A percentile compares a stretch with the other conserved stretches of the same genome.
phyloP scores from a whole-genome alignment of 1,284 basidiomycete genomes.

The Malassezia japonica region DNA sequence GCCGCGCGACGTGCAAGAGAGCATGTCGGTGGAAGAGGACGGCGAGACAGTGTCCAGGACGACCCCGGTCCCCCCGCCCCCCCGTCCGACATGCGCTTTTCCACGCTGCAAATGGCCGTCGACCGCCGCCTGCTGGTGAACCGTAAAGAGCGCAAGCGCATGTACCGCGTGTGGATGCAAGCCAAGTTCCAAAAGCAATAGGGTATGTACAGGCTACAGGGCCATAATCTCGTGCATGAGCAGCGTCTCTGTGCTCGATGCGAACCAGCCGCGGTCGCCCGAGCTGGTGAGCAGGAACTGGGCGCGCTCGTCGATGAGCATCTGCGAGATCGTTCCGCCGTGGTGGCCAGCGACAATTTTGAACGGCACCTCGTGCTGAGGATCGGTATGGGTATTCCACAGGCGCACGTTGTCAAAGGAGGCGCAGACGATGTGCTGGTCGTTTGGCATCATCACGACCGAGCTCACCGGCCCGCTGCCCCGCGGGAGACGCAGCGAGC shows the following conservation, averaged over 20 bases:
- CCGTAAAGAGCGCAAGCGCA: slow-evolving; percentile 41
- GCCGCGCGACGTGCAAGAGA: slow-evolving; percentile 17
- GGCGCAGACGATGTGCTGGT: slow-evolving; percentile 77
- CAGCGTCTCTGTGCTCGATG: slow-evolving; percentile 34
- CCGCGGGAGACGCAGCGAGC: slow-evolving; percentile 70
- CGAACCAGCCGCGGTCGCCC: slow-evolving; percentile 82
- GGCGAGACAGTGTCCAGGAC: too few relatives aligned
- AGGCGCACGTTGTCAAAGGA: slow-evolving; percentile 85
- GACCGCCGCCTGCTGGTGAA: slow-evolving; percentile 44
- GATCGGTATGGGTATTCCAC: slow-evolving; percentile 71
- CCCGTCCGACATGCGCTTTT: slow-evolving; percentile 20
- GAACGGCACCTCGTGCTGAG: slow-evolving; percentile 56
- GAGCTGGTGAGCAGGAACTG: slow-evolving; percentile 81
- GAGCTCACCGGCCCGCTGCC: slow-evolving; percentile 87
- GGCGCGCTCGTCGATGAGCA: slow-evolving; percentile 74
- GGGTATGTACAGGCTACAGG: slow-evolving; percentile 6
- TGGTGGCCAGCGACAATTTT: slow-evolving; percentile 95
- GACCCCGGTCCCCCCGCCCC: neutral
- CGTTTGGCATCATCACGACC: slow-evolving; percentile 79
- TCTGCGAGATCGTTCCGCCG: slow-evolving; percentile 79
- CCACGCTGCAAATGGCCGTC: slow-evolving; percentile 41
- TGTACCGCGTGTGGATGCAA: slow-evolving; percentile 45
- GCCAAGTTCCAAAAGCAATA: slow-evolving; percentile 29
- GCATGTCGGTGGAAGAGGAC: neutral
- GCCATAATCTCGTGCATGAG: slow-evolving; percentile 36